Conservation (phyloP, 768 basidiomycete genomes). For the Fistulinella prunicolor region DNA sequence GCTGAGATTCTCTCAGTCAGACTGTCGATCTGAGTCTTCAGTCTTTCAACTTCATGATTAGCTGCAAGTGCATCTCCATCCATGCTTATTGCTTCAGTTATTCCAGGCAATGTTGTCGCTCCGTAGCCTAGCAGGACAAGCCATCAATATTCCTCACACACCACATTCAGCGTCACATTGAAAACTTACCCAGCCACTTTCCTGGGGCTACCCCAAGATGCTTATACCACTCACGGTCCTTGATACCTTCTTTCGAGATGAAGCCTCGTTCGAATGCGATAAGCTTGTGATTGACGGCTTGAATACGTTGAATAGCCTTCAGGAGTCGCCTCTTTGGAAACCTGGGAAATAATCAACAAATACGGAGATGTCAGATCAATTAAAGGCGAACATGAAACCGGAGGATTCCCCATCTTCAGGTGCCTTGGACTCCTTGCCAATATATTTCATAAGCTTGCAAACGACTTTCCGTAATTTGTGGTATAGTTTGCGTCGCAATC, state of each 20-base stretch:
- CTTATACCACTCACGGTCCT: conserved; percentile 83
- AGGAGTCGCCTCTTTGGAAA: conserved; percentile 37
- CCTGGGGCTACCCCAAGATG: conserved; percentile 91
- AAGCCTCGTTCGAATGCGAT: conserved; percentile 76
- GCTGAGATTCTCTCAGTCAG: conserved; percentile 37
- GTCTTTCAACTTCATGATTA: conserved; percentile 58
- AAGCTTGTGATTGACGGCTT: conserved; percentile 64
- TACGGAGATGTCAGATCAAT: not conserved
- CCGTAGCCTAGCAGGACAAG: conserved; percentile 59
- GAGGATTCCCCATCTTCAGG: conserved; percentile 1
- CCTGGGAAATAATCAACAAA: conserved; percentile 15
- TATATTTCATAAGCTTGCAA: conserved; percentile 37
- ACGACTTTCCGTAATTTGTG: conserved; percentile 10
- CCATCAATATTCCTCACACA: conserved; percentile 1
- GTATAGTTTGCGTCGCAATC: conserved; percentile 19
- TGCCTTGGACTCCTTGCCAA: conserved; percentile 27
- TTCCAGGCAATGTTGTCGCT: conserved; percentile 79
- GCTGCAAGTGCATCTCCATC: conserved; percentile 65
- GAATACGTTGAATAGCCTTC: conserved; percentile 58
- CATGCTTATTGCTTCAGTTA: conserved; percentile 75
- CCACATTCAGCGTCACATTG: not conserved
- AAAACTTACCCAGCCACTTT: conserved; percentile 68
- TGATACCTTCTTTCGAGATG: conserved; percentile 76
- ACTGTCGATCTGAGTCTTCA: conserved; percentile 50
- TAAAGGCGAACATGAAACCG: conserved; percentile 14